A percentile compares a stretch with the other conserved stretches of the same genome.
phyloP scores from a whole-genome alignment of 1,284 basidiomycete species.

The Ustilago crameri region DNA sequence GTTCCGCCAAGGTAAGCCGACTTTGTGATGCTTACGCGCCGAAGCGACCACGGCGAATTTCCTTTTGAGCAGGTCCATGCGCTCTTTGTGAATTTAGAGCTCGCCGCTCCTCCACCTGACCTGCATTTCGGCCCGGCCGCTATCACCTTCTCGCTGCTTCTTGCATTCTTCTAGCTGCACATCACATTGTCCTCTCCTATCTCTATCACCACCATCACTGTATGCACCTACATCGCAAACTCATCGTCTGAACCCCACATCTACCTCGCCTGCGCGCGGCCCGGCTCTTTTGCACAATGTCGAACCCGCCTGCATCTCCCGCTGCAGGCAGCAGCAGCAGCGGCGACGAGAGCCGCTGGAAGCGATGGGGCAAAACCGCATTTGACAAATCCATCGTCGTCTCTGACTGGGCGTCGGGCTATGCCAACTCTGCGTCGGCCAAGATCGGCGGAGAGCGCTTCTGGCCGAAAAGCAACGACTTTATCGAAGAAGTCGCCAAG shows the following conservation, averaged over 20 bases:
- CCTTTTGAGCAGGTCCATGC: too few species aligned
- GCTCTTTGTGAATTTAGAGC: not conserved
- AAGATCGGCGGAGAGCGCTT: slow-evolving; percentile 71
- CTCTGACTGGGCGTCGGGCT: slow-evolving; percentile 63
- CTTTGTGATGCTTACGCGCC: too few species aligned
- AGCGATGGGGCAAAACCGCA: slow-evolving; percentile 42
- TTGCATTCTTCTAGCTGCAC: not conserved
- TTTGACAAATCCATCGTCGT: slow-evolving; percentile 59
- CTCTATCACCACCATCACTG: too few species aligned
- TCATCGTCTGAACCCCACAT: too few species aligned
- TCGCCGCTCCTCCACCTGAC: not conserved
- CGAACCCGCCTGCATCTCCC: slow-evolving; percentile 6
- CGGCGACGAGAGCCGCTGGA: slow-evolving; percentile 45
- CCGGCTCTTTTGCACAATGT: slow-evolving; percentile 7
- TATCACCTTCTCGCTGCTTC: not conserved
- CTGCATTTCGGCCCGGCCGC: not conserved
- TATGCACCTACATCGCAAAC: too few species aligned
- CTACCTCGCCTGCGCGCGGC: too few species aligned
- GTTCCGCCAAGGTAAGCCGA: too few species aligned
- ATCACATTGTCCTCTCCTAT: too few species aligned
- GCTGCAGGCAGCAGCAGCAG: not conserved
- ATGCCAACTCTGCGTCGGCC: slow-evolving; percentile 60
- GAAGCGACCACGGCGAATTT: too few species aligned
- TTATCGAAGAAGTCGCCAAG: slow-evolving; percentile 71
- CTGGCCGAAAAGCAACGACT: slow-evolving; percentile 72